phyloP scores from a whole-genome alignment of 2,329 filamentous ascomycete species.

The Fusarium fujikuroi region DNA sequence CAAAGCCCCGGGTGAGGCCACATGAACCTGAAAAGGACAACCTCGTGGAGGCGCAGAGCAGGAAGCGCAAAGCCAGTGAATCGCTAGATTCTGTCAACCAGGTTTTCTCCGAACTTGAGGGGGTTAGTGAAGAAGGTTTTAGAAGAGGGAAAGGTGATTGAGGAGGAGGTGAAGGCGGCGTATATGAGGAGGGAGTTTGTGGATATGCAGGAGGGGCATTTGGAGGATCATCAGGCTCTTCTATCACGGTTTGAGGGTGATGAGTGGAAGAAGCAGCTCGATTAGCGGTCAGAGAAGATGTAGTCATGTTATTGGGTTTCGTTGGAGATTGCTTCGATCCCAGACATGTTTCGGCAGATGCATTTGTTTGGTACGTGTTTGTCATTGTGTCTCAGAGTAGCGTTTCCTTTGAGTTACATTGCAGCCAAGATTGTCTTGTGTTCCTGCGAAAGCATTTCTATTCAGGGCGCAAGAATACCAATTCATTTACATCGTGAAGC shows the following conservation, averaged over 20 bases:
- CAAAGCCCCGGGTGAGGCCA: not conserved
- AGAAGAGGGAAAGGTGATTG: not conserved
- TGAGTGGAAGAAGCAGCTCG: not conserved
- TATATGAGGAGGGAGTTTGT: not conserved
- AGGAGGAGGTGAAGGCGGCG: not conserved
- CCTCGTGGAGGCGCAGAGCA: not conserved
- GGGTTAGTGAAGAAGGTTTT: not conserved
- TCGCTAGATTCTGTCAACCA: not conserved
- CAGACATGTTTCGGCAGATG: not conserved
- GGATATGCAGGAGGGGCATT: not conserved
- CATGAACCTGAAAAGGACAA: not conserved
- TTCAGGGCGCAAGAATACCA: accelerated
- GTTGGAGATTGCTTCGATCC: accelerated
- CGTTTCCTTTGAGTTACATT: not conserved
- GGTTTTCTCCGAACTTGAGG: not conserved
- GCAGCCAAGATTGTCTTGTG: not conserved
- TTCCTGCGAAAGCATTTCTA: accelerated
- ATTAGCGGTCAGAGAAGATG: accelerated
- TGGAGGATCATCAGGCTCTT: not conserved
- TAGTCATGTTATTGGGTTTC: not conserved
- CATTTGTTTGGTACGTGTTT: not conserved
- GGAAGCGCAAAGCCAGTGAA: not conserved
- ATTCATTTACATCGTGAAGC: not conserved
- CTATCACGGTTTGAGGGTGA: not conserved
- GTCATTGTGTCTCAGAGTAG: not conserved